These are phyloP conservation scores for Claviceps citrina DNA, from an alignment of 2,329 filamentous ascomycete species.

Conservation along the genomic window DNA sequence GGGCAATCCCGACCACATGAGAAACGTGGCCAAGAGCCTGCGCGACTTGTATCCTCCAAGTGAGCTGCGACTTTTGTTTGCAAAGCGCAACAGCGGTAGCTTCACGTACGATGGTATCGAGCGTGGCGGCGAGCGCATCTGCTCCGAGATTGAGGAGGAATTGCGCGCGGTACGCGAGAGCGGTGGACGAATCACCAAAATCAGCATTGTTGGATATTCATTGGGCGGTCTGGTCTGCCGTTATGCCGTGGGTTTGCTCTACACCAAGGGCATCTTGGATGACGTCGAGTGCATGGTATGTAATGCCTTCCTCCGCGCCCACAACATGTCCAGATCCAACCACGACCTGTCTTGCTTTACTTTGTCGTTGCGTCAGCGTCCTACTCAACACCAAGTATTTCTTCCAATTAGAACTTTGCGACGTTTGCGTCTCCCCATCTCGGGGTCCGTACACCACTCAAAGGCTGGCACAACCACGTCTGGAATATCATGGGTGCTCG, in stretches of 20 bases:
- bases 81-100: conserved; percentile 57
- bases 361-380: no score
- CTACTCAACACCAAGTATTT: background rate
- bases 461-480: conserved; percentile 48
- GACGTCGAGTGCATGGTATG: conserved; percentile 59
- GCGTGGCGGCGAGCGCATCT: conserved; percentile 50
- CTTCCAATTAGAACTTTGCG: conserved; percentile 57
- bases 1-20: conserved; percentile 64
- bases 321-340: no score
- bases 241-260: conserved; percentile 72
- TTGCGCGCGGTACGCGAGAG: conserved; percentile 38
- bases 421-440: conserved; percentile 81
- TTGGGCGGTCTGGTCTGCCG: conserved; percentile 74
- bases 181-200: conserved; percentile 60
- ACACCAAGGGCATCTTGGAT: conserved; percentile 67
- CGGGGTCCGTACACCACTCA: conserved; percentile 55
- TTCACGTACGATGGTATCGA: conserved; percentile 60
- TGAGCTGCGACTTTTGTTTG: conserved; percentile 52
- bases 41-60: conserved; percentile 46
- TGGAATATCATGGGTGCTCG: conserved; percentile 77
- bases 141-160: conserved; percentile 50
- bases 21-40: conserved; percentile 49
- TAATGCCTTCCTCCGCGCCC: no score
- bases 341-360: no score
- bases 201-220: conserved; percentile 82